Evolutionary conservation across 2,329 filamentous ascomycete species (phyloP), one percentile per base, ranked within the genome.

Genomic region (Fusarium tuaranense): DNA sequence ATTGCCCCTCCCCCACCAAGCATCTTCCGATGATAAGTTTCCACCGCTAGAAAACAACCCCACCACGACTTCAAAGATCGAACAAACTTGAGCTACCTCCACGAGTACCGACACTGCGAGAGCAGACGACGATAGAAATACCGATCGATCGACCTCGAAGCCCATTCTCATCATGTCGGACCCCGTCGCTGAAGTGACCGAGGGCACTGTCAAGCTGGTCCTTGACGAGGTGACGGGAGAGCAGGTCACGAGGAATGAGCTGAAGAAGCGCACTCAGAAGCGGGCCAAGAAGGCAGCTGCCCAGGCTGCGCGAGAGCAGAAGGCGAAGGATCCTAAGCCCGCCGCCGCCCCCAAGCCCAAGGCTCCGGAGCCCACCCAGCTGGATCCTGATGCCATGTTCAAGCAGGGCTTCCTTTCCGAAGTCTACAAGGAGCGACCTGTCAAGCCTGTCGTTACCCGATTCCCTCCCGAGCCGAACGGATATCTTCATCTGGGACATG

Each of bases 381-480:
- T 88, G 48, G 89, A 91, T 72, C 86, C 88, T 0, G 88, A 94
- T 72, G 87, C 89, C 74, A 95, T 95, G 89, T 96, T 95, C 87
- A 94, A 94, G 84, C 89, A 91, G 79, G 94, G 93, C 44, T 96
- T 95, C 84, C 87, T 95, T 39, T 87, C 88, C 62, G 90, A 92
- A 5, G 92, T 95, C 34, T 94, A 92, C 84, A 89, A 92, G 71
- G 89, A 93, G 82, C 88, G 91, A 59, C 91, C 92, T 2, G 85
- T 87, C 53, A 89, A 88, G 75, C 84, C 86, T 16, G 91, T 92
- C 22, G 83, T 92, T 59, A 95, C 93, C 5, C 91, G 93, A 76
- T 95, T 96, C 80, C 94, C 94, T 3, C 94, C 94, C 22, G 94
- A 96, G 84, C 97, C 97, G 58, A 98, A 98, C 82, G 97, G 96